Percentiles rank a stretch among this genome's conserved stretches.
Evolutionary conservation across 805 yeast species (phyloP).

Genomic region (Candida germanica): DNA sequence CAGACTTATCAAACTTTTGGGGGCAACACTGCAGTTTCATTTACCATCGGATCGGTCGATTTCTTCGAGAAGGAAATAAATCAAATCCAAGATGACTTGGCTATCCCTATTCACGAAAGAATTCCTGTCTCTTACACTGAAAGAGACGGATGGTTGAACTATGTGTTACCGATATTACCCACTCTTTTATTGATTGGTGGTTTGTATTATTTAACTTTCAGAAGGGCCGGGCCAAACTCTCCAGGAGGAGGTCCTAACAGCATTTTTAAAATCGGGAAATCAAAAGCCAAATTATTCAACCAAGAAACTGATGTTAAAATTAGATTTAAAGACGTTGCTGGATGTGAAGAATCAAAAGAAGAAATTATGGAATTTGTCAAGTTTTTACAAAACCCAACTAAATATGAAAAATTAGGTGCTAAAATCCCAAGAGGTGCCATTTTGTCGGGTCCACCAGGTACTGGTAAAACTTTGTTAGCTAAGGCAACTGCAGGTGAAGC

Average conservation of each 20-base stretch:
- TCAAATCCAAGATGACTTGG: constrained; percentile 63
- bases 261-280: constrained; percentile 78
- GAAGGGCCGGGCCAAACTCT: constrained; percentile 56
- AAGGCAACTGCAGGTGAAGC: constrained; percentile 99
- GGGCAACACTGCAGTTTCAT: constrained; percentile 51
- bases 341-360: constrained; percentile 93
- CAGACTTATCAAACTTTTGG: constrained; percentile 35
- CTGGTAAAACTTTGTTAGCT: constrained; percentile 96
- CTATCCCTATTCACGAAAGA: constrained; percentile 65
- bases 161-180: constrained; percentile 71
- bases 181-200: constrained; percentile 81
- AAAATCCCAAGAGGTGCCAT: constrained; percentile 98
- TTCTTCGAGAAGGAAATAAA: constrained; percentile 81
- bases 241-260: constrained; percentile 75
- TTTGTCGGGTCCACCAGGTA: constrained; percentile 97
- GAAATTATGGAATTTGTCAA: constrained; percentile 98
- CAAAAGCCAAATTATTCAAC: constrained; percentile 87
- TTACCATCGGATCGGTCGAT: constrained; percentile 87
- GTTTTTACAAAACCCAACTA: constrained; percentile 84
- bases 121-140: constrained; percentile 76
- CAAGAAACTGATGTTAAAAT: constrained; percentile 88
- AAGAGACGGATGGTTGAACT: constrained; percentile 60
- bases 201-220: constrained; percentile 58
- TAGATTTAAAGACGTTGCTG: constrained; percentile 93
- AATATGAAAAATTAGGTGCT: constrained; percentile 92